These are phyloP conservation scores for Exserohilum turcica DNA, from an alignment of 2,329 filamentous ascomycete species.

Conservation along the genomic window DNA sequence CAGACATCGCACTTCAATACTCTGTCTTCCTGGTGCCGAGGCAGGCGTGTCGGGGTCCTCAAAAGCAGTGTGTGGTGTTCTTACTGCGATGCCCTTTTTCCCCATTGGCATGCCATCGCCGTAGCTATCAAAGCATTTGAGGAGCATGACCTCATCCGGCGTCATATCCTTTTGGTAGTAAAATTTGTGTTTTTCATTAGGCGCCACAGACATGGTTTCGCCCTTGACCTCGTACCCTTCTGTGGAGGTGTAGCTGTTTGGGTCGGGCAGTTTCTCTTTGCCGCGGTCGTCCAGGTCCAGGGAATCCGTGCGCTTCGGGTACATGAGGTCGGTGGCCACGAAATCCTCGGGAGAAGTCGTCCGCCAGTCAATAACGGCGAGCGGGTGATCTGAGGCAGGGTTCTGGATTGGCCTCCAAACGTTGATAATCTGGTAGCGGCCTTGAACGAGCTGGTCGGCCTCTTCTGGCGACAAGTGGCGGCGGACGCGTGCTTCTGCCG, in stretches of 20 bases:
- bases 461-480: conserved; percentile 63
- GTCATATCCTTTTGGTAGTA: conserved; percentile 73
- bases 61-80: conserved; percentile 70
- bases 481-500: conserved; percentile 65
- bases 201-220: conserved; percentile 65
- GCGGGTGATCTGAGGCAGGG: conserved; percentile 68
- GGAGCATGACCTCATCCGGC: conserved; percentile 58
- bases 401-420: conserved; percentile 71
- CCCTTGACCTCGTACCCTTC: conserved; percentile 67
- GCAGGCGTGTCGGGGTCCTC: conserved; percentile 59
- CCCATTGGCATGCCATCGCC: conserved; percentile 52
- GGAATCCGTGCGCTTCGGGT: conserved; percentile 53
- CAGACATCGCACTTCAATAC: conserved; percentile 68
- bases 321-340: conserved; percentile 65
- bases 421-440: conserved; percentile 70
- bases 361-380: conserved; percentile 70
- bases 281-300: conserved; percentile 60
- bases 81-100: conserved; percentile 48
- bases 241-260: conserved; percentile 53
- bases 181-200: conserved; percentile 64
- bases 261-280: conserved; percentile 62
- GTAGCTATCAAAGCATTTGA: conserved; percentile 57
- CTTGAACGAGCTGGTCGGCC: conserved; percentile 61
- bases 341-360: conserved; percentile 64
- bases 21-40: conserved; percentile 60